Evolutionary conservation across 176 grass and related monocot species (phyloP), one percentile per base, ranked within the genome.

Genomic region (Raddia distichophylla): DNA sequence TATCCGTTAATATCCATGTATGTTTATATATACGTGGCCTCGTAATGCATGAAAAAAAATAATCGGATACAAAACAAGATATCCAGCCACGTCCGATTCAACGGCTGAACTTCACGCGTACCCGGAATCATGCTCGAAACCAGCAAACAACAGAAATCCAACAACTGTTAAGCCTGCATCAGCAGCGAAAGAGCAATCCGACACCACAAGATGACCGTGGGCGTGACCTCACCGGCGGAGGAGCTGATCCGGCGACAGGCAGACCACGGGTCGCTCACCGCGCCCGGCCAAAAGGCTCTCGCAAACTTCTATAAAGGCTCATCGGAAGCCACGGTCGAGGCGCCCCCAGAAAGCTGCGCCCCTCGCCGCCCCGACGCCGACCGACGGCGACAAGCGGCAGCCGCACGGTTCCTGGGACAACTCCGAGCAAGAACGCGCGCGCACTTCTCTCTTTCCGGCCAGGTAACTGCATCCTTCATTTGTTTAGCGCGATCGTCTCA

Each of bases 151-250:
- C 55, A 10, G 18, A 58, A 19, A 19, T 58, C 55, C 55, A 15
- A 12, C 5, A 20, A 9, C 52, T 3, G 37, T 19, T 19, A 18
- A 46, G 1, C 35, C 33, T 69, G 18, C 19, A 47, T 20, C 43
- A 4, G 16, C 7, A 10, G 55, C 11, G 54, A 59, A 5, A 8
- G 6, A 49, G 13, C 0, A 22, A 58, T 7, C 54, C 11, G 32
- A 33, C 53, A 32, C 12, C 17, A 9, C 60, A 13, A 44, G 37
- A 66, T 19, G 19, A 34, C 45, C 22, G 19, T 14, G 51, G 60
- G 62, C 57, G 87, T 69, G 57, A 79, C 32, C 82, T 77, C 18
- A 77, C 77, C 82, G 82, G 82, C 33, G 82, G 56, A 70, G 54
- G 27, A 89, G 2, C 57, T 1, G 82, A 85, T 64, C 82, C 47